Evolutionary conservation across 2,329 filamentous ascomycete species (phyloP).

Genomic region (Fusarium coffeatum): DNA sequence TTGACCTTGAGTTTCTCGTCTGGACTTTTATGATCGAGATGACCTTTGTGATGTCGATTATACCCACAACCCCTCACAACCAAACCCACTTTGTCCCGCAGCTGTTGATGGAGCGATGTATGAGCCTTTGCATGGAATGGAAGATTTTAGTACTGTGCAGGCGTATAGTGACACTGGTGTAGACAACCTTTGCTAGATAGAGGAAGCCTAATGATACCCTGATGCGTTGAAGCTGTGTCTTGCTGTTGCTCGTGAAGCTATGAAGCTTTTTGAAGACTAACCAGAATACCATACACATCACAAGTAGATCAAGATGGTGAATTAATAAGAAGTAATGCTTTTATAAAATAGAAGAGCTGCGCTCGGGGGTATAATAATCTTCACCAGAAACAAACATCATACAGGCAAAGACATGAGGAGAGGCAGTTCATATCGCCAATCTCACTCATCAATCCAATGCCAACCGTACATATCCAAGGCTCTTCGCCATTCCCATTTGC

Average conservation of each 20-base stretch:
- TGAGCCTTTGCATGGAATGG: conserved; percentile 34
- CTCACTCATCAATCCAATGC: conserved; percentile 18
- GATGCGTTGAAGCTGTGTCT: conserved; percentile 43
- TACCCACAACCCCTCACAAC: conserved; percentile 22
- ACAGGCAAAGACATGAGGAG: conserved; percentile 19
- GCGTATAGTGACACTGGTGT: conserved; percentile 30
- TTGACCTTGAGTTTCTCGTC: not conserved
- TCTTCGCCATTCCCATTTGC: conserved; percentile 44
- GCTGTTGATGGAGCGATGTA: conserved; percentile 32
- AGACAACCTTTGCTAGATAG: conserved; percentile 46
- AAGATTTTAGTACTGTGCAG: conserved; percentile 30
- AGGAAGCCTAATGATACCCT: conserved; percentile 56
- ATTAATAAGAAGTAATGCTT: conserved; percentile 8
- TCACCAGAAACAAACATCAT: conserved; percentile 61
- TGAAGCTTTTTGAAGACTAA: too few relatives aligned
- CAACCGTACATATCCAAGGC: conserved; percentile 35
- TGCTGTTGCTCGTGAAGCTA: not conserved
- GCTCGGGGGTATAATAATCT: conserved; percentile 56
- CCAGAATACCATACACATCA: not conserved
- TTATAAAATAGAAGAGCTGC: conserved; percentile 24
- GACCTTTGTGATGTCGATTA: conserved; percentile 35
- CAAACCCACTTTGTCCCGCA: conserved; percentile 18
- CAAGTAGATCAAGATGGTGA: not conserved
- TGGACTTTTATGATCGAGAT: conserved; percentile 37
- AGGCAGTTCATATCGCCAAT: conserved; percentile 40